Conservation (phyloP, 2,329 filamentous ascomycete species). For the Aspergillus sp. region DNA sequence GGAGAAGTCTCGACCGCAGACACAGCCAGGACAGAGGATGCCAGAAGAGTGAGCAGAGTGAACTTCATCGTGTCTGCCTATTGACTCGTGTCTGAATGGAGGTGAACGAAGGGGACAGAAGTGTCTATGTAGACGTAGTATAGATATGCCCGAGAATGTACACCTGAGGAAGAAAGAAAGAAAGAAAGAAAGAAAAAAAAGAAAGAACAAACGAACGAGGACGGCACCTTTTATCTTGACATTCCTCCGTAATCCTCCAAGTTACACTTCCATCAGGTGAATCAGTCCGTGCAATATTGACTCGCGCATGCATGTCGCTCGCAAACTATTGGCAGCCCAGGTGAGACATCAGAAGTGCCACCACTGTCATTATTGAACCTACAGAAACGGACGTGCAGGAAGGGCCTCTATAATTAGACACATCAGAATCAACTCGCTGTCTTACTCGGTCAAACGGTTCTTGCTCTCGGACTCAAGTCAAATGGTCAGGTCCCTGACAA, state of each 20-base stretch:
- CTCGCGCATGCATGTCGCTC: background rate
- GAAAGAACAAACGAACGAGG: background rate
- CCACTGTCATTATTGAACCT: background rate
- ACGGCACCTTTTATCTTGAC: background rate
- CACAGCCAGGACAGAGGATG: background rate
- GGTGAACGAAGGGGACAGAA: background rate
- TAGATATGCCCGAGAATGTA: background rate
- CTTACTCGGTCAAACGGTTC: background rate
- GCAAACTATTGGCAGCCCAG: background rate
- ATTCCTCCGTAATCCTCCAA: too few relatives aligned
- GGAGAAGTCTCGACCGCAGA: background rate
- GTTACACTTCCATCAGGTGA: background rate
- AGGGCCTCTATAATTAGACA: background rate
- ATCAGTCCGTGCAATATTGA: background rate
- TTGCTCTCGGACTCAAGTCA: background rate
- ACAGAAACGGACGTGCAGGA: background rate
- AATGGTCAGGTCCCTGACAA: conserved; percentile 6
- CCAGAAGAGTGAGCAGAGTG: background rate
- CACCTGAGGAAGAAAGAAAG: background rate
- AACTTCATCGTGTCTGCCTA: background rate
- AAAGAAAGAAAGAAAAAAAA: background rate
- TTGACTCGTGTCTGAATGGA: background rate
- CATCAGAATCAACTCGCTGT: background rate
- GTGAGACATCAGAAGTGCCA: background rate
- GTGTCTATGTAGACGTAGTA: background rate